These are phyloP conservation scores for Bertia moriformis DNA, from an alignment of 2,329 filamentous ascomycete genomes.

Conservation along the genomic window DNA sequence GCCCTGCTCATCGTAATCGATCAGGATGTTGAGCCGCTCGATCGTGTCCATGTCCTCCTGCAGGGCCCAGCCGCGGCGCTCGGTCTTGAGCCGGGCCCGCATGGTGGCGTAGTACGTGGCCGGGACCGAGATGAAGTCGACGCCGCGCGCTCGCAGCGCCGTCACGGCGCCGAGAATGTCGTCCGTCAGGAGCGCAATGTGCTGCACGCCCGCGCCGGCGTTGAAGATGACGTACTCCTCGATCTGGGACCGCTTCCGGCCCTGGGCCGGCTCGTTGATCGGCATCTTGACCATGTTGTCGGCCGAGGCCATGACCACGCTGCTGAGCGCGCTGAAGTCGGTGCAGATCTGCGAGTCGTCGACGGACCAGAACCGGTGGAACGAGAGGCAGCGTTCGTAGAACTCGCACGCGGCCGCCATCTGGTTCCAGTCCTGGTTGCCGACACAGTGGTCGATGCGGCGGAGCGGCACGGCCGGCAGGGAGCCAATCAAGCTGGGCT, in stretches of 20 bases:
- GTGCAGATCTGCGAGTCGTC: slow-evolving; percentile 88
- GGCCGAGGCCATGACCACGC: slow-evolving; percentile 76
- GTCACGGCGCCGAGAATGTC: slow-evolving; percentile 68
- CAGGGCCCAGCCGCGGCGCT: slow-evolving; percentile 45
- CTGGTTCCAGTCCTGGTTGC: slow-evolving; percentile 89
- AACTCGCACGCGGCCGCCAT: slow-evolving; percentile 56
- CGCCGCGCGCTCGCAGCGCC: slow-evolving; percentile 69
- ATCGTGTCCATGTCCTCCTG: slow-evolving; percentile 69
- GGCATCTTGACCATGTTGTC: slow-evolving; percentile 92
- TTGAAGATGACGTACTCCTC: slow-evolving; percentile 90
- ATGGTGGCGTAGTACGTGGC: slow-evolving; percentile 74
- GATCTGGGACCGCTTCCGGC: slow-evolving; percentile 85
- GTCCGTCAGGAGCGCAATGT: slow-evolving; percentile 72
- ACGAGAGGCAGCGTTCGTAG: slow-evolving; percentile 79
- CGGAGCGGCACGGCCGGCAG: slow-evolving; percentile 54
- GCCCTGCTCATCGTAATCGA: slow-evolving; percentile 87
- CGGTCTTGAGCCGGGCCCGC: slow-evolving; percentile 55
- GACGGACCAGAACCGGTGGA: slow-evolving; percentile 95
- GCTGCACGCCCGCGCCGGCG: slow-evolving; percentile 77
- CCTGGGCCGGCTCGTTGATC: slow-evolving; percentile 86
- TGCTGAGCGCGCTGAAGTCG: slow-evolving; percentile 77
- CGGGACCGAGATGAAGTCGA: slow-evolving; percentile 86
- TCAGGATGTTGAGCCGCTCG: slow-evolving; percentile 68
- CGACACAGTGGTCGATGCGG: slow-evolving; percentile 89
- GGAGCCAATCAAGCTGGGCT: slow-evolving; percentile 16